Percentiles rank a stretch among this genome's conserved stretches.
phyloP scores from a whole-genome alignment of 768 basidiomycete genomes.

The Tephrocybe rancida region DNA sequence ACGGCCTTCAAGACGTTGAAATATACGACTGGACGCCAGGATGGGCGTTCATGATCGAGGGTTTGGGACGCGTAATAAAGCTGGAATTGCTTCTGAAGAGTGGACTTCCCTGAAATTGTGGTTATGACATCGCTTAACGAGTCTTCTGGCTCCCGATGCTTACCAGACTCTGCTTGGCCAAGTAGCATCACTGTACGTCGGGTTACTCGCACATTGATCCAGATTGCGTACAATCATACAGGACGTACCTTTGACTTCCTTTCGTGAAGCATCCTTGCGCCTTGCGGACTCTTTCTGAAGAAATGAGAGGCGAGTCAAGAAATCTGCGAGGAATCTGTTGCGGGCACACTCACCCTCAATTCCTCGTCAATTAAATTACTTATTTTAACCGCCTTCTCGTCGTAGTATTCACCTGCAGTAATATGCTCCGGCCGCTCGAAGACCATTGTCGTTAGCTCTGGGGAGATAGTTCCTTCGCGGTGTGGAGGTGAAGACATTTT shows the following conservation, averaged over 20 bases:
- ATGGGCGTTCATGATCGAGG: conserved; percentile 69
- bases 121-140: not conserved
- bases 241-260: conserved; percentile 51
- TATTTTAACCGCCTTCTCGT: conserved; percentile 45
- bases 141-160: not conserved
- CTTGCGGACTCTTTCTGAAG: conserved; percentile 51
- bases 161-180: conserved; percentile 75
- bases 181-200: conserved; percentile 65
- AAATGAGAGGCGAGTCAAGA: not conserved
- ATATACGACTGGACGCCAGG: conserved; percentile 81
- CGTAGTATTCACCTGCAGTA: conserved; percentile 25
- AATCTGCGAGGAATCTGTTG: not conserved
- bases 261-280: conserved; percentile 42
- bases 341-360: conserved; percentile 46
- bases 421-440: conserved; percentile 13
- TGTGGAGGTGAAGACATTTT: conserved; percentile 10
- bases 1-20: conserved; percentile 84
- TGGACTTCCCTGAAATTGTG: conserved; percentile 65
- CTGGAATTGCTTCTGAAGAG: conserved; percentile 84
- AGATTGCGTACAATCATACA: not conserved
- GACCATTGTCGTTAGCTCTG: conserved; percentile 11
- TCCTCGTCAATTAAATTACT: conserved; percentile 61
- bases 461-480: conserved; percentile 4
- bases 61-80: conserved; percentile 74
- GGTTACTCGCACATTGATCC: not conserved